phyloP scores from a whole-genome alignment of 768 basidiomycete species.

The Hygrocybe punicea region DNA sequence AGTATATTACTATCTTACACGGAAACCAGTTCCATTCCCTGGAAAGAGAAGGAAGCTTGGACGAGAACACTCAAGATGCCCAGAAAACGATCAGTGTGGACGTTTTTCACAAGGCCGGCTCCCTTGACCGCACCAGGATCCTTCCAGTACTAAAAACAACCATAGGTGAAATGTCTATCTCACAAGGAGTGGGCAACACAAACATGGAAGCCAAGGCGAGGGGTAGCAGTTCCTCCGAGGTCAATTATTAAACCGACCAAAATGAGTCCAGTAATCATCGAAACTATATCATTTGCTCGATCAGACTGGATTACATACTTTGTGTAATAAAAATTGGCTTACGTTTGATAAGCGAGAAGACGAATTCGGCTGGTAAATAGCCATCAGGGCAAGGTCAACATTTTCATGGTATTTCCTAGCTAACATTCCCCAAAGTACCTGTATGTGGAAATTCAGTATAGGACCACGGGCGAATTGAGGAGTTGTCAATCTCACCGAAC shows the following conservation, averaged over 20 bases:
- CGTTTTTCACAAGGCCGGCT: conserved; percentile 39
- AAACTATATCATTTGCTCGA: conserved; percentile 35
- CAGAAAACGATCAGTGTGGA: conserved; percentile 48
- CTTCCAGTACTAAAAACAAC: conserved; percentile 53
- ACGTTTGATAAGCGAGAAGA: conserved; percentile 66
- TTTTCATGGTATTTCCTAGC: conserved; percentile 3
- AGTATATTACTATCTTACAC: conserved; percentile 41
- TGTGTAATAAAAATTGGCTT: conserved; percentile 13
- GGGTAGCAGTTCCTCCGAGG: conserved; percentile 71
- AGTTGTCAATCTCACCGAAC: conserved; percentile 42
- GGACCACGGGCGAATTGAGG: neutral
- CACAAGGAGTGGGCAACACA: conserved; percentile 10
- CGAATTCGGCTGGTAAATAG: conserved; percentile 52
- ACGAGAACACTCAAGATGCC: conserved; percentile 45
- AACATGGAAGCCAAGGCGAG: conserved; percentile 66
- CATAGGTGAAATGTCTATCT: neutral
- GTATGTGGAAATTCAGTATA: neutral
- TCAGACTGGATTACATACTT: neutral
- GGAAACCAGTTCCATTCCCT: conserved; percentile 72
- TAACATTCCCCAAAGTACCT: conserved; percentile 66
- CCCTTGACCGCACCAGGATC: conserved; percentile 61
- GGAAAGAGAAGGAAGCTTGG: conserved; percentile 69
- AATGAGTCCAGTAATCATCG: conserved; percentile 59
- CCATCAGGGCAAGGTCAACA: neutral
- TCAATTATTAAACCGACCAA: conserved; percentile 66